Evolutionary conservation across 2,329 filamentous ascomycete genomes (phyloP).

Genomic region (Triangularia setosa): DNA sequence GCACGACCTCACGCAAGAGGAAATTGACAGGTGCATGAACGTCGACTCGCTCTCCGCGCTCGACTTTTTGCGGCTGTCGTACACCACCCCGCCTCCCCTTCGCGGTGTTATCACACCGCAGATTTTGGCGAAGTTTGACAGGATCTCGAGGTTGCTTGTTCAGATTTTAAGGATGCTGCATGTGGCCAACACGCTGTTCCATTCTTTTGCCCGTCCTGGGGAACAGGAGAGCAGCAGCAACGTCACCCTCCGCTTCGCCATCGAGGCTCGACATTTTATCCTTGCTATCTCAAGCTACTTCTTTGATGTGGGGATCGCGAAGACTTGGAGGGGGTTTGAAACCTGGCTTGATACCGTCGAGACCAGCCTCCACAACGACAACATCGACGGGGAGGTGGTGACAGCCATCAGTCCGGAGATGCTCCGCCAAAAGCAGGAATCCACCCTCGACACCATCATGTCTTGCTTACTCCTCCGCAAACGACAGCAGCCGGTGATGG

Average conservation of each 20-base stretch:
- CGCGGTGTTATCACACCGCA: conserved; percentile 67
- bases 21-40: conserved; percentile 80
- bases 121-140: conserved; percentile 76
- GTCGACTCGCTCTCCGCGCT: conserved; percentile 78
- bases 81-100: conserved; percentile 70
- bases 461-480: conserved; percentile 69
- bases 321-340: conserved; percentile 70
- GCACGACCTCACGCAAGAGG: conserved; percentile 64
- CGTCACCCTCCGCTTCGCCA: conserved; percentile 54
- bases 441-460: conserved; percentile 71
- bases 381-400: conserved; percentile 14
- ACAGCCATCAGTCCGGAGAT: conserved; percentile 57
- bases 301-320: conserved; percentile 70
- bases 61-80: conserved; percentile 88
- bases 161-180: conserved; percentile 75
- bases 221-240: too few relatives aligned
- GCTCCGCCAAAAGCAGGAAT: conserved; percentile 66
- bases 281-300: conserved; percentile 70
- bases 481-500: conserved; percentile 68
- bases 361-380: conserved; percentile 6
- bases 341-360: conserved; percentile 62
- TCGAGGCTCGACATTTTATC: conserved; percentile 78
- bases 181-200: conserved; percentile 58
- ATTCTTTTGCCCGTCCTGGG: conserved; percentile 5
- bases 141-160: conserved; percentile 75